Base-by-base conservation (phyloP, 257 asterid genomes). In the Penstemon davidsonii region DNA sequence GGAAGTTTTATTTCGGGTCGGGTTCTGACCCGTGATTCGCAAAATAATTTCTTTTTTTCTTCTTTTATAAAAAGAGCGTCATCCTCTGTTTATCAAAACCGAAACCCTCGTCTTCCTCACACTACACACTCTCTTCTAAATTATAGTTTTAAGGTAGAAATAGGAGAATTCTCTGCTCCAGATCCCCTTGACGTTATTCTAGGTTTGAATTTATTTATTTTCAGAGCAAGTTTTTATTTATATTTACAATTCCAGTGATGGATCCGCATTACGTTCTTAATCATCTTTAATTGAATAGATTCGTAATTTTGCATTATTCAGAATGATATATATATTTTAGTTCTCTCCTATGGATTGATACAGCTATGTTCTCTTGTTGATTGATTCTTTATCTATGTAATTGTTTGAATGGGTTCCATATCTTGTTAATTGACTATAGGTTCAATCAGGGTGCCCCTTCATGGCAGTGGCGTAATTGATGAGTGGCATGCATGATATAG, bases 91-190 rank as follows among this genome's bases (percentile, higher is more conserved):
- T 68, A 60, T 79, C 79, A 58, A 46, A 73, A 77, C 72, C 80
- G 83, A 81, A 83, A 86, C 89, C 89, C 92, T 86, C 83, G 86
- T 79, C 79, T 73, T 71, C 70, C 53, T 64, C 78, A 51, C 69
- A 42, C 73, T 67, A 60, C 60, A 51, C 68, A 55, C 50, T 58
- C 72, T 51, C 77, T 47, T 25, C 11, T 41, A 74, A 64, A 47
- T 44, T 18, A 8, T 50, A 47, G 49, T 60, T 72, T 53, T n/a
- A 11, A 70, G 73, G 43, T 74, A 75, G 46, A 64, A 57, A 53
- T 10, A 41, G 64, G 45, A 53, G 47, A 59, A 45, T 64, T 38
- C 8, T 8, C 52, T 4, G 50, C 67, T 4, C 62, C 19, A 68
- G 74, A 73, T 71, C 71, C 51, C 55, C 56, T 69, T 39, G 50